Evolutionary conservation across 352 stramenopile genomes (phyloP), one percentile per base, ranked within the genome.

Genomic region (Phytophthora pseudosyringae): DNA sequence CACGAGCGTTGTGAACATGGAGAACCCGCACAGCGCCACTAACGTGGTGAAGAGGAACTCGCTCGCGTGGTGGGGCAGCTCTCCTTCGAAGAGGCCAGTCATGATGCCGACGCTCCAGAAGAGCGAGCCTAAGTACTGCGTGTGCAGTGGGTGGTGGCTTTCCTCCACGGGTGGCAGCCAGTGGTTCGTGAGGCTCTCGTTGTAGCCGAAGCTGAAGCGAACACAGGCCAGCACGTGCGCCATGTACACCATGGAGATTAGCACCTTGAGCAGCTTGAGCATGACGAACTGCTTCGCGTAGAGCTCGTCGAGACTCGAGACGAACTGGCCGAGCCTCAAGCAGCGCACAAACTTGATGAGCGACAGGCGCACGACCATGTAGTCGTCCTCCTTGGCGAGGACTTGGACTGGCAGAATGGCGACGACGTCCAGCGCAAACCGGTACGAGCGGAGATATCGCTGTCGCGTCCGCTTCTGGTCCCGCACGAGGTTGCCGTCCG

Each of bases 61-160:
- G 1, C 50, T 38, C 18, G 73, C 69, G 4, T 68, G 64, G 1
- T 75, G 74, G 0, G 85, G 85, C 5, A 91, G 57, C 21, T 91
- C 80, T 11, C 83, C 85, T 59, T 94, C 85, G 15, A 92, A 93
- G 13, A 91, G 61, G 0, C 84, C 84, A 1, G 81, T 82, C 43
- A 91, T 73, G 10, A 91, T 57, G 0, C 84, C 84, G 33, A 93
- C 87, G 15, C 71, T 75, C 81, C 84, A 93, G 50, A 91, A 91
- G 1, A 88, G 44, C 0, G 80, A 80, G 41, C 71, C 62, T 9
- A 91, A 51, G 38, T 91, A 90, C 16, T 75, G 41, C 1, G 55
- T 71, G 26, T 66, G 60, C 0, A 81, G 51, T 12, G 59, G 52
- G 12, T 74, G 69, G 25, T 69, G 61, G 10, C 72, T 56, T 31